phyloP scores from a whole-genome alignment of 164 flowering plant species.

The Vitis amurensis region DNA sequence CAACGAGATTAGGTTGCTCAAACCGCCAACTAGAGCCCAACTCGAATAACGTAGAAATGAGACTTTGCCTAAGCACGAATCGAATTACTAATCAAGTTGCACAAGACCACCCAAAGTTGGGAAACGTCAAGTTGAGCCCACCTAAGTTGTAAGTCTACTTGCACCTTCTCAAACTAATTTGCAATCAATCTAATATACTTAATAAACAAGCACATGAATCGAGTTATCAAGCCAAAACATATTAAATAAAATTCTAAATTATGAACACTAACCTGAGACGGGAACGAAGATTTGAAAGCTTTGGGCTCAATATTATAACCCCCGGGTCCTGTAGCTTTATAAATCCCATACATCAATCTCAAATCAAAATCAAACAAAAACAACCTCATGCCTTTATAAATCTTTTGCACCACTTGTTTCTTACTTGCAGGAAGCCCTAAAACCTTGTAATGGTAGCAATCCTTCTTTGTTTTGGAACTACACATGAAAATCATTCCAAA shows the following conservation, averaged over 20 bases:
- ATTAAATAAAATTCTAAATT: not conserved
- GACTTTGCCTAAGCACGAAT: too few species aligned
- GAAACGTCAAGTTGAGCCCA: too few species aligned
- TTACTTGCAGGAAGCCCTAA: slow-evolving; percentile 57
- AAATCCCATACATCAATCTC: slow-evolving; percentile 61
- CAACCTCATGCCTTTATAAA: slow-evolving; percentile 54
- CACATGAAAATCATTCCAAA: slow-evolving; percentile 69
- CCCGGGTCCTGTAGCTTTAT: slow-evolving; percentile 58
- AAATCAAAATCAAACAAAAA: slow-evolving; percentile 57
- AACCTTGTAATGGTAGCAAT: slow-evolving; percentile 53
- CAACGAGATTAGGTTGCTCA: too few species aligned
- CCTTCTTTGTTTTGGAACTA: slow-evolving; percentile 55
- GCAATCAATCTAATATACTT: too few species aligned
- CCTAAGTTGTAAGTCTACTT: too few species aligned
- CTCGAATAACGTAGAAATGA: too few species aligned
- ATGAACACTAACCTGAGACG: slow-evolving; percentile 49
- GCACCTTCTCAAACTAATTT: too few species aligned
- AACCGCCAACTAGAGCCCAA: too few species aligned
- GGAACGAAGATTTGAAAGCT: slow-evolving; percentile 59
- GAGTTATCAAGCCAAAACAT: not conserved
- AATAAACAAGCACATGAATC: not conserved
- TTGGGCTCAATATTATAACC: slow-evolving; percentile 56
- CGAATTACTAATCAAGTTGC: too few species aligned
- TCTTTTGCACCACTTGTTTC: slow-evolving; percentile 41
- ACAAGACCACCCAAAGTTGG: too few species aligned